Evolutionary conservation across 805 yeast species (phyloP), one percentile per base, ranked within the genome.

Genomic region (Yamadazyma laniorum): DNA sequence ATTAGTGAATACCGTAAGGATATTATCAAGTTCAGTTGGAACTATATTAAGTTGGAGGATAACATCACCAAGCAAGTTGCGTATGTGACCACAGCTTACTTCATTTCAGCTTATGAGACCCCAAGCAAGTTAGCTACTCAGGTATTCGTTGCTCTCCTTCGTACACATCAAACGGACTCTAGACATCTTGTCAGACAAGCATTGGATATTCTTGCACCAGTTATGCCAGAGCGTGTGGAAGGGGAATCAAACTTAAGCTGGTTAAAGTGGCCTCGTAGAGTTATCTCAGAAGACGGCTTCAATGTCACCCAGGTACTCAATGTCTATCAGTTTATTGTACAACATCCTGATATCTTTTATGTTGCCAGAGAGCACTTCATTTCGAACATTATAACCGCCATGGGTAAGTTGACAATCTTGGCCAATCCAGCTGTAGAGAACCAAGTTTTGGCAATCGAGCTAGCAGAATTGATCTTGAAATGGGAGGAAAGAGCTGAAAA

Each of bases 241-340:
- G 66, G 65, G 6, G 86, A 79, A 0, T 67, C 76, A 5, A 74
- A 79, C 6, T 66, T 73, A 43, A 71, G 70, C 37, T 93, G 98
- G 98, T 75, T 93, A 35, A 90, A 86, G 49, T 89, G 96, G 90
- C 95, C 96, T 0, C 80, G 97, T 48, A 74, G 97, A 36, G 93
- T 91, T 2, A 70, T 93, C 11, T 81, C 90, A 2, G 98, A 95
- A 55, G 95, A 89, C 53, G 91, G 93, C 0, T 85, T 82, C 55
- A 88, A 80, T 51, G 89, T 88, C 3, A 78, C 82, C 2, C 96
- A 88, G 53, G 96, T 90, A 26, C 67, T 86, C 43, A 85, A 86
- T 43, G 85, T 93, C 9, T 93, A 88, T 50, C 95, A 88, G 54
- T 88, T 91, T 51, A 78, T 93, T 59, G 87, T 87, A 23, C 83